phyloP scores from a whole-genome alignment of 2,329 filamentous ascomycete species.

The Fusarium setosum region DNA sequence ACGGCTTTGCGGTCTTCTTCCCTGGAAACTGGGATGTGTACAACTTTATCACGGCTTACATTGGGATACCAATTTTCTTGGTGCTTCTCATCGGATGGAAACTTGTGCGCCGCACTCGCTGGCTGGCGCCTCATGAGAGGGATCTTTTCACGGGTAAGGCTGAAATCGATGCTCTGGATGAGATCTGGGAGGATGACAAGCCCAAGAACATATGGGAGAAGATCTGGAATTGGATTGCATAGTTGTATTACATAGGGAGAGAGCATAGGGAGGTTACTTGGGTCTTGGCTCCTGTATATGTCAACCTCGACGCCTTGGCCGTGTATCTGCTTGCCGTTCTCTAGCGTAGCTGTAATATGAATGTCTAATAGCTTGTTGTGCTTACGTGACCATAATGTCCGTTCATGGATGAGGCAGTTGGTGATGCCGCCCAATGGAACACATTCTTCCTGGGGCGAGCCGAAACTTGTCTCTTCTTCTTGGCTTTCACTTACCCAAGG shows the following conservation, averaged over 20 bases:
- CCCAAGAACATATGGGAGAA: neutral
- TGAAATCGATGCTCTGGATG: neutral
- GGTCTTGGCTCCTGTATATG: too few species aligned
- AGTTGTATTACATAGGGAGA: neutral
- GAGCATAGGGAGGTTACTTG: too few species aligned
- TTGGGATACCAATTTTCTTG: neutral
- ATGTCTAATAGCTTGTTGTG: too few species aligned
- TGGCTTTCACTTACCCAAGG: too few species aligned
- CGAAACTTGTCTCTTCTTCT: too few species aligned
- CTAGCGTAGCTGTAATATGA: too few species aligned
- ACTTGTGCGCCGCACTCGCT: neutral
- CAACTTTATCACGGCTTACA: neutral
- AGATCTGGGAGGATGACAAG: neutral
- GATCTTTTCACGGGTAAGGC: neutral
- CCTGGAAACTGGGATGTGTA: neutral
- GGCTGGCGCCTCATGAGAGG: neutral
- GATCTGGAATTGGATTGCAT: neutral
- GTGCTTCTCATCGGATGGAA: neutral
- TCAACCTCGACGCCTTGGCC: too few species aligned
- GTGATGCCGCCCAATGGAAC: too few species aligned
- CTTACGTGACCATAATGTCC: too few species aligned
- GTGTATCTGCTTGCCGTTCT: too few species aligned
- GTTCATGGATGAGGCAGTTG: too few species aligned
- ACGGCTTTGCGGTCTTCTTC: neutral
- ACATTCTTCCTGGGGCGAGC: too few species aligned